These are phyloP conservation scores for Rhododendron kiyosumense DNA, from an alignment of 148 eudicot species.

Conservation along the genomic window DNA sequence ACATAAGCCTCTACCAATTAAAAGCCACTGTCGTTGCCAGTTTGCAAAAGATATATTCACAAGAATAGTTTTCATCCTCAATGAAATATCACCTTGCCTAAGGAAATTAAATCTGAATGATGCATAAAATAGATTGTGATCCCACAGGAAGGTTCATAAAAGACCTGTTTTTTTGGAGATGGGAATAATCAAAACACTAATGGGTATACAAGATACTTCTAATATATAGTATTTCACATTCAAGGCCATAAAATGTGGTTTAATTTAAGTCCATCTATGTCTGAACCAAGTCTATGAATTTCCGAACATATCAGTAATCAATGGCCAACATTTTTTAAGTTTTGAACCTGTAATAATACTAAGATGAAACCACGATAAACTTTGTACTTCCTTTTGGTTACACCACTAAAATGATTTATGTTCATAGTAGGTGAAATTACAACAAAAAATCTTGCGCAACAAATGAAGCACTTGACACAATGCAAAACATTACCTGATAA, in stretches of 20 bases:
- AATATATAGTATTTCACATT: neutral
- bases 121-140: neutral
- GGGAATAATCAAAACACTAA: neutral
- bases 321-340: neutral
- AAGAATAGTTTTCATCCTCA: neutral
- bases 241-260: neutral
- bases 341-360: neutral
- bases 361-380: neutral
- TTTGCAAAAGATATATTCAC: neutral
- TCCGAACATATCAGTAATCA: neutral
- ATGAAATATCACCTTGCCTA: neutral
- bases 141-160: neutral
- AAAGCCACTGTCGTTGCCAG: neutral
- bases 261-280: neutral
- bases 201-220: neutral
- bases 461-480: neutral
- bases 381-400: neutral
- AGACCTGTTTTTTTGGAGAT: neutral
- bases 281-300: neutral
- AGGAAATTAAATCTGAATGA: neutral
- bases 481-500: constrained; percentile 63
- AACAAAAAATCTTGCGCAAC: neutral
- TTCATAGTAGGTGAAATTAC: neutral
- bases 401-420: neutral
- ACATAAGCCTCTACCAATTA: neutral